Base-by-base conservation (phyloP, 352 stramenopile genomes). In the Pythium aphanidermatum region DNA sequence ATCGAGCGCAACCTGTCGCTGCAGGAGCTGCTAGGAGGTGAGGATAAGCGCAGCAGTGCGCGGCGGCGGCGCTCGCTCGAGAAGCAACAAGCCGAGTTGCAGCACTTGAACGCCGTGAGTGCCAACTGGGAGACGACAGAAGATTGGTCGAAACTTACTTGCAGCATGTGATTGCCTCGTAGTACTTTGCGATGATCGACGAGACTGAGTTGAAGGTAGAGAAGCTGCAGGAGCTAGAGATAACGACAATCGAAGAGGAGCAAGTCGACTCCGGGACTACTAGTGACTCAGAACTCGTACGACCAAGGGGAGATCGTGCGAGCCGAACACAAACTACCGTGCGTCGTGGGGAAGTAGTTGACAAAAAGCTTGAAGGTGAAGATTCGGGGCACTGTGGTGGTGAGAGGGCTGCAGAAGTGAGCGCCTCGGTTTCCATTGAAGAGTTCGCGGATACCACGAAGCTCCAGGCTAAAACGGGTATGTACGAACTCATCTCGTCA, bases 161-260 rank as follows among this genome's bases (percentile, higher is more conserved):
- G n/a, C n/a, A n/a, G 29, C 24, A 39, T 37, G 24, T 33, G 5
- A n/a, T 17, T 28, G 16, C 8, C 19, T 20, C 24, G 5, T 37
- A 63, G 55, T 63, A 63, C 38, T 63, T 63, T 38, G 48, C 46
- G 24, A 63, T 63, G 55, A 63, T 63, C 43, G 55, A 63, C 36
- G 14, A 57, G 42, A 63, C 55, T 2, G 34, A 63, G n/a, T 43
- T 63, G 29, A 44, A 33, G 29, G 55, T 63, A 0, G 55, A 63
- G 41, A 39, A 42, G 36, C 43, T 26, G 7, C 25, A 38, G 17
- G 24, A 14, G 30, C 28, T n/a, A n/a, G n/a, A n/a, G n/a, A n/a
- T n/a, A n/a, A n/a, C n/a, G n/a, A n/a, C n/a, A n/a, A n/a, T n/a
- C n/a, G 30, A 24, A 12, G 37, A 41, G 17, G 25, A 31, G 24